phyloP scores from a whole-genome alignment of 371 early-diverging fungal genomes.

The Capillidium heterosporum region DNA sequence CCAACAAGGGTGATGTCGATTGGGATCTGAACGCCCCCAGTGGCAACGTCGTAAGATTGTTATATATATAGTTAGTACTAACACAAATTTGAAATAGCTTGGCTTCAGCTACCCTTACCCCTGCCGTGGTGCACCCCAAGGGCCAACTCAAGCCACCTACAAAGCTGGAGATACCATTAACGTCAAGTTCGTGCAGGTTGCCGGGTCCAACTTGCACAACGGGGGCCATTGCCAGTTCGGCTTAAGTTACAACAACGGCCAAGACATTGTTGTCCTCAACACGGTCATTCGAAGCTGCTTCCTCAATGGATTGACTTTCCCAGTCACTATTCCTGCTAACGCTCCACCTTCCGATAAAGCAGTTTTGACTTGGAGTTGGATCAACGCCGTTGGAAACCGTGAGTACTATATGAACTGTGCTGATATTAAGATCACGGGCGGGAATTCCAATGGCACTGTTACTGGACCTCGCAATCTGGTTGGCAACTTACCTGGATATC shows the following conservation, averaged over 20 bases:
- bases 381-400: constrained; percentile 33
- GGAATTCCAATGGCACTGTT: not conserved
- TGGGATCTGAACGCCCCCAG: constrained; percentile 11
- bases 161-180: constrained; percentile 16
- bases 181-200: constrained; percentile 12
- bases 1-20: not conserved
- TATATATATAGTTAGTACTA: not conserved
- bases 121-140: constrained; percentile 8
- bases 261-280: constrained; percentile 35
- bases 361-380: constrained; percentile 47
- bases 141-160: constrained; percentile 6
- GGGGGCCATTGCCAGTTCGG: constrained; percentile 57
- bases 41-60: constrained; percentile 2
- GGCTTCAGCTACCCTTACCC: constrained; percentile 7
- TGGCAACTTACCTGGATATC: constrained; percentile 6
- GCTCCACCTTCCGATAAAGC: constrained; percentile 18
- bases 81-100: no score
- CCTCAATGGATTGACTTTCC: constrained; percentile 11
- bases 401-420: constrained; percentile 57
- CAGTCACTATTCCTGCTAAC: constrained; percentile 27
- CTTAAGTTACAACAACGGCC: constrained; percentile 37
- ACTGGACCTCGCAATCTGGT: constrained; percentile 6
- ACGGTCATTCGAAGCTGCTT: constrained; percentile 20
- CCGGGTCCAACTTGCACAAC: constrained; percentile 14
- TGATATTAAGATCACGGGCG: constrained; percentile 26